Conservation (phyloP, 2,329 filamentous ascomycete genomes). For the Hypoxylon sp. region DNA sequence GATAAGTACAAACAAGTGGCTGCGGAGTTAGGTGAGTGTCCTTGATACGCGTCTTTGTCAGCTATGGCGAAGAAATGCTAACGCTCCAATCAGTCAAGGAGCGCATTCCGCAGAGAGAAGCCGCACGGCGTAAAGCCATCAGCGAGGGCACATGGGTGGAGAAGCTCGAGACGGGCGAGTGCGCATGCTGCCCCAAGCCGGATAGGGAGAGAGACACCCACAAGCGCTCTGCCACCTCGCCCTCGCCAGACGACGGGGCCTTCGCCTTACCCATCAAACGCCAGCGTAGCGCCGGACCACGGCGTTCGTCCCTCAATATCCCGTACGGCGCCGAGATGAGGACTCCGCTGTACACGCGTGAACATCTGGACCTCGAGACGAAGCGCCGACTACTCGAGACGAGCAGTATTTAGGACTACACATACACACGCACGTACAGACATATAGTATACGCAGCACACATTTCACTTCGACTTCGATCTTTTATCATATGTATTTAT, state of each 20-base stretch:
- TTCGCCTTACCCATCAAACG: neutral
- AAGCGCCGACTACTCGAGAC: conserved; percentile 4
- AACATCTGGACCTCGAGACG: neutral
- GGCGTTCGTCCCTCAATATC: neutral
- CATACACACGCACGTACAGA: neutral
- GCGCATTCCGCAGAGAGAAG: conserved; percentile 41
- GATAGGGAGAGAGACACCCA: conserved; percentile 43
- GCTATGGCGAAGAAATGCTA: neutral
- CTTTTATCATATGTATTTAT: conserved; percentile 7
- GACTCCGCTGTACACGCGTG: neutral
- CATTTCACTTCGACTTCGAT: conserved; percentile 6
- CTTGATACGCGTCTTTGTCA: neutral
- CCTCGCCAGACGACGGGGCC: neutral
- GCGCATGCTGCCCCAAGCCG: conserved; percentile 50
- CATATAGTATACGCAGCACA: neutral
- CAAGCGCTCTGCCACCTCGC: conserved; percentile 18
- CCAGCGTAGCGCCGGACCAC: neutral
- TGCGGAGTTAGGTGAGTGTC: conserved; percentile 59
- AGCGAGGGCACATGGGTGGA: conserved; percentile 45
- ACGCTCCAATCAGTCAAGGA: conserved; percentile 40
- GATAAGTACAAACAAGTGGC: conserved; percentile 57
- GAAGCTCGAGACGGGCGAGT: conserved; percentile 37
- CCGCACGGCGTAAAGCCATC: conserved; percentile 41
- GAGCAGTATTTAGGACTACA: neutral
- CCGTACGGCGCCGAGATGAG: neutral